Base-by-base conservation (phyloP, 805 yeast genomes). In the Candida hispaniensis region DNA sequence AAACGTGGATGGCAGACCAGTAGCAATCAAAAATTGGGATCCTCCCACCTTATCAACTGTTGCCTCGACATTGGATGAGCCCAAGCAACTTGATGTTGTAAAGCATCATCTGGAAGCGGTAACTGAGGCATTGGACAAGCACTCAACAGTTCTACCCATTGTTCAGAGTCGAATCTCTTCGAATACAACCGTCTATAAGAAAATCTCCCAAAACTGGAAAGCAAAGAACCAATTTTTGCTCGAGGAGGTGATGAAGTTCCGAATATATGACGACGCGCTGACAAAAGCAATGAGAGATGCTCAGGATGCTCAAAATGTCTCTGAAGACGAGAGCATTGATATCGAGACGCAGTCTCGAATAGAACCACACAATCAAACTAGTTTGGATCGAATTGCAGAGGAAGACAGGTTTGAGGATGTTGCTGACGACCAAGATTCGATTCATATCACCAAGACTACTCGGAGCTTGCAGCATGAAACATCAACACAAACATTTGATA, bases 61-160 rank as follows among this genome's bases (percentile, higher is more conserved):
- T 13, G 38, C 41, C 32, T 39, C 49, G 7, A 46, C 45, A 1
- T 41, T 58, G n/a, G 33, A 40, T 25, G 50, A 38, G 12, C 48
- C 14, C 5, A 60, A 59, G 8, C 76, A 71, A 46, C 50, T 67
- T 21, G 42, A 39, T 2, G 49, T 54, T 11, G 44, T 73, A 41
- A 46, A 55, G 27, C 41, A 43, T 5, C 66, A 69, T 39, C 58
- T 65, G 3, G 47, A 52, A 10, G 49, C 49, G 3, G 47, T 73
- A 18, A 58, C 56, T 18, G 30, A 42, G n/a, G 47, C 54, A 23
- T 52, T 69, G 13, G 63, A 60, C 18, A 47, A 49, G 7, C 79
- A 73, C 48, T 59, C 59, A 38, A 11, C 30, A 2, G 9, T 26
- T 14, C 26, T 30, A 1, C 26, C 30, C 9, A 9, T 19, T 8